Evolutionary conservation across 805 yeast genomes (phyloP).

Genomic region (Ogataea minuta): DNA sequence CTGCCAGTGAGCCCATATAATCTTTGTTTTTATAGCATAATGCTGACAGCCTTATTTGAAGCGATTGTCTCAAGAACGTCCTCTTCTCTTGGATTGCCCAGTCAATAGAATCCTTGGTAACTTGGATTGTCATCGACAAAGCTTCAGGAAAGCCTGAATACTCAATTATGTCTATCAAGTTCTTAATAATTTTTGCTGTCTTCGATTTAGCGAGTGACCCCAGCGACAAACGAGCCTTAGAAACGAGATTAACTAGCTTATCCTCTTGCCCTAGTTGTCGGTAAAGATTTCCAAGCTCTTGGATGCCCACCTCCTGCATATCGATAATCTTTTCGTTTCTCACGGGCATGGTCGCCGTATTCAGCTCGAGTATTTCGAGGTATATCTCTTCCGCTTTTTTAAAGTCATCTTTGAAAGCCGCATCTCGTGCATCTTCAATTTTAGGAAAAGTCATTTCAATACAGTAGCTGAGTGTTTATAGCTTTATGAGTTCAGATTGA

Average conservation of each 20-base stretch:
- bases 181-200: constrained; percentile 85
- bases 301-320: constrained; percentile 64
- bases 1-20: constrained; percentile 67
- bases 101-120: constrained; percentile 75
- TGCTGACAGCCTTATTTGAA: constrained; percentile 79
- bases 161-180: constrained; percentile 76
- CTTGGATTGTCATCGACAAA: constrained; percentile 65
- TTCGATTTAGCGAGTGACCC: constrained; percentile 83
- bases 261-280: constrained; percentile 45
- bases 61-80: constrained; percentile 81
- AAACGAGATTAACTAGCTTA: constrained; percentile 60
- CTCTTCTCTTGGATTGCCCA: constrained; percentile 87
- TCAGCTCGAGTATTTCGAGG: constrained; percentile 42
- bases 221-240: constrained; percentile 67
- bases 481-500: too few species aligned
- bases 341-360: constrained; percentile 13
- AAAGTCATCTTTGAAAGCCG: constrained; percentile 47
- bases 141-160: constrained; percentile 47
- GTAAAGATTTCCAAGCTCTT: constrained; percentile 75
- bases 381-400: constrained; percentile 61
- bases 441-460: constrained; percentile 31
- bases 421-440: constrained; percentile 61
- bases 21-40: constrained; percentile 63
- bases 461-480: not conserved
- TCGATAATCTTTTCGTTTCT: constrained; percentile 44